Evolutionary conservation across 805 yeast species (phyloP).

Genomic region (Candida sithepensis): DNA sequence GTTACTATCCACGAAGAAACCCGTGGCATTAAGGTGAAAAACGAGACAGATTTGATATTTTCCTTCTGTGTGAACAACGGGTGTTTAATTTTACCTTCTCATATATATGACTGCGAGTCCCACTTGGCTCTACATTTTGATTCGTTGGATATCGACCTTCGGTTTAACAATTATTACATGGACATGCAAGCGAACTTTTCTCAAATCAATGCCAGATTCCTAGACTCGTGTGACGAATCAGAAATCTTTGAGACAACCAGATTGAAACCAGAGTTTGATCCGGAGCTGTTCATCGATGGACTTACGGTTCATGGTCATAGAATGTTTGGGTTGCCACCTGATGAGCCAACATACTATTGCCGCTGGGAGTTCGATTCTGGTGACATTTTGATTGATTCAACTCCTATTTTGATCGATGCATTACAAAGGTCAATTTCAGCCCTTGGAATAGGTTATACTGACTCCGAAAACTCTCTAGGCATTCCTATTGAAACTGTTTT

Average conservation of each 20-base stretch:
- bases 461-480: constrained; percentile 71
- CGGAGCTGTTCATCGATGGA: constrained; percentile 56
- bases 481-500: constrained; percentile 51
- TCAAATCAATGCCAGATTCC: constrained; percentile 43
- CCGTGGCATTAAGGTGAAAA: constrained; percentile 44
- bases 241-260: constrained; percentile 25
- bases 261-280: constrained; percentile 17
- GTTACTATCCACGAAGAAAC: not conserved
- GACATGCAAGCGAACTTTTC: constrained; percentile 75
- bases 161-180: constrained; percentile 91
- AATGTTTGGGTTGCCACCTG: constrained; percentile 89
- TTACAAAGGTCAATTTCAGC: constrained; percentile 41
- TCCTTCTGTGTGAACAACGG: constrained; percentile 70
- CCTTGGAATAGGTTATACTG: constrained; percentile 61
- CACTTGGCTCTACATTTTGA: constrained; percentile 63
- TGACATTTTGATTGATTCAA: constrained; percentile 48
- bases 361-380: constrained; percentile 85
- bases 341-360: constrained; percentile 82
- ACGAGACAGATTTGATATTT: constrained; percentile 76
- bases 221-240: constrained; percentile 24
- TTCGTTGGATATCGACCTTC: constrained; percentile 68
- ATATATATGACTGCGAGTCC: constrained; percentile 57
- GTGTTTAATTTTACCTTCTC: constrained; percentile 66
- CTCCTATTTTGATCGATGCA: constrained; percentile 41
- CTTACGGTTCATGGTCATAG: constrained; percentile 78